These are phyloP conservation scores for Melanomma pulvis-pyrius DNA, from an alignment of 495 filamentous ascomycete species.

Conservation along the genomic window DNA sequence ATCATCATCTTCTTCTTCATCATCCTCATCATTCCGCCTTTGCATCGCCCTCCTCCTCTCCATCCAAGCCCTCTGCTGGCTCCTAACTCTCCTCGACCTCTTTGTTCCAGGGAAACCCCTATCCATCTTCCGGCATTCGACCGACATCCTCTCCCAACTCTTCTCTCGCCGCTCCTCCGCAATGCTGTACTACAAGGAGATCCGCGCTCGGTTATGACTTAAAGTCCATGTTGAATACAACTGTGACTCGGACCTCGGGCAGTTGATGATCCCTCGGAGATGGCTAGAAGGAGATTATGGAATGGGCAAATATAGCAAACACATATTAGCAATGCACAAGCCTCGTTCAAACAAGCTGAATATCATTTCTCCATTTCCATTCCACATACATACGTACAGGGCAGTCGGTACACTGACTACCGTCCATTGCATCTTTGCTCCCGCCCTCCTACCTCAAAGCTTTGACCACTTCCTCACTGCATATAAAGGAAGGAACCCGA, in stretches of 20 bases:
- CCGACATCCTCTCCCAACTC: neutral
- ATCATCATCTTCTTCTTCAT: no score
- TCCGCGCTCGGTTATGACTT: slow-evolving; percentile 5
- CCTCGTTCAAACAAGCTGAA: neutral
- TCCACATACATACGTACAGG: neutral
- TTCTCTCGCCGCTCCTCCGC: slow-evolving; percentile 7
- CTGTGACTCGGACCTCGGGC: no score
- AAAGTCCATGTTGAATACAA: neutral
- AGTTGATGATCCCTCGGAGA: neutral
- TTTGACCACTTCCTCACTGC: no score
- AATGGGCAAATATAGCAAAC: neutral
- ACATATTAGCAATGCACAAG: neutral
- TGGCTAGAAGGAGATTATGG: neutral
- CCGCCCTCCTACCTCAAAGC: neutral
- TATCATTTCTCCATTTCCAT: neutral
- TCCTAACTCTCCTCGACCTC: slow-evolving; percentile 24
- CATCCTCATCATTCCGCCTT: slow-evolving; percentile 9
- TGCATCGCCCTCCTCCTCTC: slow-evolving; percentile 17
- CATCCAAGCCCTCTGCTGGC: slow-evolving; percentile 22
- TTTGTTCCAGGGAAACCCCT: slow-evolving; percentile 25
- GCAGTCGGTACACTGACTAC: neutral
- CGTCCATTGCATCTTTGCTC: neutral
- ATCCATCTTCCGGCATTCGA: slow-evolving; percentile 1
- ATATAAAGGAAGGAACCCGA: neutral
- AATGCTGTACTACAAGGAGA: slow-evolving; percentile 6